Percentiles rank a stretch among this genome's conserved stretches.
These are phyloP conservation scores for Xylaria sp. DNA, from an alignment of 2,329 filamentous ascomycete genomes.

Conservation along the genomic window DNA sequence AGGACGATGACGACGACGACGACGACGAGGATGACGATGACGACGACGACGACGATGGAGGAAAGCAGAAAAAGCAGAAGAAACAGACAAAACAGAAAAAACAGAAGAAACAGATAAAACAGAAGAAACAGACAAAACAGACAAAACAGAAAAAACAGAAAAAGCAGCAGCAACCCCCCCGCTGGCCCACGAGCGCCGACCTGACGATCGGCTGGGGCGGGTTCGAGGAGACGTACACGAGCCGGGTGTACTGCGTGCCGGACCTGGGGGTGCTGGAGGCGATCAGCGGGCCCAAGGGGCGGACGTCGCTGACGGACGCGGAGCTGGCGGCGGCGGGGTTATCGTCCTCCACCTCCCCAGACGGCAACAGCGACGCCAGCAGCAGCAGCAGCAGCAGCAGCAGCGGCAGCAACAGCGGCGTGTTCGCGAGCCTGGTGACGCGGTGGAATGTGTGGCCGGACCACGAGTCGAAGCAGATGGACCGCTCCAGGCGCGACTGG, in stretches of 20 bases:
- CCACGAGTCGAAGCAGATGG: constrained; percentile 40
- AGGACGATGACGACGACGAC: too few species aligned
- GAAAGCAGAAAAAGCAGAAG: too few species aligned
- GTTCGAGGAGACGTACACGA: constrained; percentile 82
- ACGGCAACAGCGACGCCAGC: constrained; percentile 1
- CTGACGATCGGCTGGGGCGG: constrained; percentile 84
- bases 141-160: too few species aligned
- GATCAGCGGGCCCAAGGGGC: constrained; percentile 62
- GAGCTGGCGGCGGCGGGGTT: constrained; percentile 37
- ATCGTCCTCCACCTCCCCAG: too few species aligned
- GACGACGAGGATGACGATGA: too few species aligned
- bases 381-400: constrained; percentile 38
- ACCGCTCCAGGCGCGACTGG: constrained; percentile 42
- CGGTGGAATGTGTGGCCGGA: constrained; percentile 66
- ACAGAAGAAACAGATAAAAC: too few species aligned
- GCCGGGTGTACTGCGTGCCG: constrained; percentile 76
- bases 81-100: too few species aligned
- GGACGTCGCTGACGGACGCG: constrained; percentile 44
- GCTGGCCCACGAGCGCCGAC: constrained; percentile 74
- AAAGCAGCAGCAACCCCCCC: too few species aligned
- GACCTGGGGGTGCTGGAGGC: constrained; percentile 72
- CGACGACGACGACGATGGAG: too few species aligned
- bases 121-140: too few species aligned
- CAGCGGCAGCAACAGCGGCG: constrained; percentile 38
- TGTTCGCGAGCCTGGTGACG: constrained; percentile 71